Base-by-base conservation (phyloP, 768 basidiomycete species). In the Leccinellum albellum region DNA sequence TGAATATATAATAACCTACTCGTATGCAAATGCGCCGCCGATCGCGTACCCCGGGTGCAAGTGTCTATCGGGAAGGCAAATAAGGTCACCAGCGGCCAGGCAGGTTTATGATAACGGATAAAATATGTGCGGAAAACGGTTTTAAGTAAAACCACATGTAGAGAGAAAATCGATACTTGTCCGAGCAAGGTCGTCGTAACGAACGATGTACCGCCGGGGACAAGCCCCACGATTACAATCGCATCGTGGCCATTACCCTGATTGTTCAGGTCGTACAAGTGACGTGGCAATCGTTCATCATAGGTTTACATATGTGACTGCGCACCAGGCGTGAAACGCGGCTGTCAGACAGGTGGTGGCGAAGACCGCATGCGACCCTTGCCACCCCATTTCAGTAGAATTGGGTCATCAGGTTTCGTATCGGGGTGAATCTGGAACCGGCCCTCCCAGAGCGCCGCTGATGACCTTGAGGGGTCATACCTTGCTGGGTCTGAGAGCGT, bases 381-480 rank as follows among this genome's bases (percentile, higher is more conserved):
- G 3, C 55, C 59, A 35, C 73, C 65, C 74, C 74, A 74, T 62
- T 61, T 69, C 45, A 58, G 60, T 59, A 72, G 74, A 24, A 75
- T 71, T 3, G 76, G 77, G 64, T 95, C 91, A 57, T 89, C 83
- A 31, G 72, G 76, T 47, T 82, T 77, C 3, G 93, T 95, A 35
- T 90, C 91, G 0, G 94, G 94, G 67, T 97, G 94, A 6, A 96
- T 76, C 69, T 93, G 91, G 15, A 94, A 77, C 72, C 83, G 89
- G 60, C 92, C 92, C 69, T 89, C 85, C 86, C 86, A 91, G 7
- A 94, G 77, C 2, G 89, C 90, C 10, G 90, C 86, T 29, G 90
- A 87, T 10, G 90, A 88, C 68, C 80, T 81, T 31, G 91, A 91
- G 15, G 92, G 90, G 70, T 93, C 88, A 56, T 79, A 75, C 51